Base-by-base conservation (phyloP, 495 filamentous ascomycete species). In the Entonaema liquescens region DNA sequence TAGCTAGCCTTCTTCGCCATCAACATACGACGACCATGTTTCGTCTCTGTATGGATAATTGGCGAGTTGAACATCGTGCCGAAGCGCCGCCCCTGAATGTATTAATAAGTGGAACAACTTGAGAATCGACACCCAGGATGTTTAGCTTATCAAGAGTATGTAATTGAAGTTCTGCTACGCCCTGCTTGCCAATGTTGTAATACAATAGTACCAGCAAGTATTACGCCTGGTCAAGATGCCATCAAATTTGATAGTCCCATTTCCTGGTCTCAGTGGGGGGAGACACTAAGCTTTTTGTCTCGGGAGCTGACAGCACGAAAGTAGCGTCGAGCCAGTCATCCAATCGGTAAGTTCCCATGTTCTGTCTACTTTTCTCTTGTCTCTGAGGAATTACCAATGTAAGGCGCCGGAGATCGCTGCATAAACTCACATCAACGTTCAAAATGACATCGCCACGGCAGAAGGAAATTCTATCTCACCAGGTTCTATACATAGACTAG, bases 281-380 rank as follows among this genome's bases (percentile, higher is more conserved):
- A 61, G 57, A 68, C 70, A 69, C 70, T 58, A 73, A 73, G 70
- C 70, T 66, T 69, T 73, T 49, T 69, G 70, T 73, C 70, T 73
- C 70, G 70, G 70, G 70, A 69, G 36, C 70, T 73, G 61, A 29
- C 70, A 73, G 33, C 35, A 35, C 59, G 58, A 68, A 31, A 65
- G 62, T 66, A 68, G 62, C 70, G 65, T 69, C 28, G 40, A 55
- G 52, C 26, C 36, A 62, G 57, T 56, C 50, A 53, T 73, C 70
- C 70, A 73, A 73, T 69, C 70, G 70, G 70, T 33, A 69, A 63
- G 25, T 29, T 69, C 65, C 70, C 70, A 26, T 59, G 40, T 53
- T 55, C 38, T 62, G 5, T 66, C 50, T 19, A 42, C 42, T 66
- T 62, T 55, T 57, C 35, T 72, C 50, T 73, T 15, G 38, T 52